Evolutionary conservation across 768 basidiomycete species (phyloP).

Genomic region (Agaricus sinodeliciosus): DNA sequence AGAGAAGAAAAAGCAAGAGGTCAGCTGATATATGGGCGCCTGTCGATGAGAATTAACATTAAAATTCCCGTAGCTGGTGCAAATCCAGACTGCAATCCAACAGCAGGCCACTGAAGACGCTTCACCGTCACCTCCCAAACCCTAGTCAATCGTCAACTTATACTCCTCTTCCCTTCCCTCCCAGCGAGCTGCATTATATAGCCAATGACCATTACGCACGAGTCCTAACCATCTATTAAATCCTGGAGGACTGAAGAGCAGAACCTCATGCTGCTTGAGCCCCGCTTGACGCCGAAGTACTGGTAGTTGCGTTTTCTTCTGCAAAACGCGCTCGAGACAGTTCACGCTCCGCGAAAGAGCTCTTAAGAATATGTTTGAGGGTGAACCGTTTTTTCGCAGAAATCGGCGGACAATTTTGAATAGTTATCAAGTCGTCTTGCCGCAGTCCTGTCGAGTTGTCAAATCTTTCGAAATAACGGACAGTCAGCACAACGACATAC

Average conservation of each 20-base stretch:
- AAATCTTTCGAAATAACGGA: not conserved
- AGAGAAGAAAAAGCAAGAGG: slow-evolving; percentile 82
- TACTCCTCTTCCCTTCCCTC: not conserved
- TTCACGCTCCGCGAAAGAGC: slow-evolving; percentile 60
- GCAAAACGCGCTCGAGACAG: slow-evolving; percentile 23
- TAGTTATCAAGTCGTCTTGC: slow-evolving; percentile 63
- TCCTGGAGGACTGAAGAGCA: not conserved
- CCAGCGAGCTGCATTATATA: not conserved
- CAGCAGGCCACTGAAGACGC: slow-evolving; percentile 27
- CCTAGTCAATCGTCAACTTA: not conserved
- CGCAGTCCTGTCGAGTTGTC: slow-evolving; percentile 42
- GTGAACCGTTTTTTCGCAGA: slow-evolving; percentile 76
- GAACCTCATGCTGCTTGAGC: slow-evolving; percentile 1
- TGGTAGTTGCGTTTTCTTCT: slow-evolving; percentile 12
- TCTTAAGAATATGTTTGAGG: slow-evolving; percentile 58
- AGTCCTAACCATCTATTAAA: not conserved
- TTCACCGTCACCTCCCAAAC: slow-evolving; percentile 5
- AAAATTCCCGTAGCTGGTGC: slow-evolving; percentile 43
- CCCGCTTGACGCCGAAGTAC: slow-evolving; percentile 12
- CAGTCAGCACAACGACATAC: slow-evolving; percentile 33
- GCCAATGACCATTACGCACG: not conserved
- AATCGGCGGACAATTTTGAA: slow-evolving; percentile 77
- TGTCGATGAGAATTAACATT: not conserved
- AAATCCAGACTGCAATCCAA: slow-evolving; percentile 56
- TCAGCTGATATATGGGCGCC: slow-evolving; percentile 22